Percentiles rank a stretch among this genome's conserved stretches.
These are phyloP conservation scores for Colletotrichum cereale DNA, from an alignment of 2,329 filamentous ascomycete genomes.

Conservation along the genomic window DNA sequence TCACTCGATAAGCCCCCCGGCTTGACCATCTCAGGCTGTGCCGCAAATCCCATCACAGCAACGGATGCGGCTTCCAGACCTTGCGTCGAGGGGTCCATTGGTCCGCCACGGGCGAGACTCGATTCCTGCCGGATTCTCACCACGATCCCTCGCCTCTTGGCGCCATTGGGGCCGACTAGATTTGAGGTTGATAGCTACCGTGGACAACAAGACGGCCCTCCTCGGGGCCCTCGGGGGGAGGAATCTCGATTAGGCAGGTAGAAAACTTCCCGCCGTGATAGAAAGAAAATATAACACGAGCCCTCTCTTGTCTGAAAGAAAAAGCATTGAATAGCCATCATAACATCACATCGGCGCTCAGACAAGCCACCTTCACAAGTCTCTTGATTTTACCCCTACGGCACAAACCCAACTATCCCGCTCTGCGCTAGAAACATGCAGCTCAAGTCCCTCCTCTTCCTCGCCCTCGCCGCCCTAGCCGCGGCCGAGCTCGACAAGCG, in stretches of 20 bases:
- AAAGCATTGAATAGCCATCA: not conserved
- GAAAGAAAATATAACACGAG: too few species aligned
- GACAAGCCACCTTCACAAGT: too few species aligned
- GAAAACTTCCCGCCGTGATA: not conserved
- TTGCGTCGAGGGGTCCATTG: not conserved
- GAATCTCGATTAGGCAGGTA: not conserved
- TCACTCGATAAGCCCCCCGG: not conserved
- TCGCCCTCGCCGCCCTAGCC: slow-evolving; percentile 6
- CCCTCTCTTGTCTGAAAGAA: too few species aligned
- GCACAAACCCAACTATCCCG: too few species aligned
- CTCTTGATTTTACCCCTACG: not conserved
- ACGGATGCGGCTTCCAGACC: too few species aligned
- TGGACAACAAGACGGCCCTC: not conserved
- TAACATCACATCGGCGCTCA: not conserved
- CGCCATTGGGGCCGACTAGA: not conserved
- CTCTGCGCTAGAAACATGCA: slow-evolving; percentile 6
- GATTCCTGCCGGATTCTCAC: not conserved
- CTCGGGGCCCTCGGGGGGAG: too few species aligned
- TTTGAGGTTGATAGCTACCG: not conserved
- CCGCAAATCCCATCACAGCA: not conserved
- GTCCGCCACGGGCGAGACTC: not conserved
- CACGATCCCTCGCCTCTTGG: slow-evolving; percentile 3
- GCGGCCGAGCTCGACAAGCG: slow-evolving; percentile 25
- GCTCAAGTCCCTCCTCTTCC: not conserved
- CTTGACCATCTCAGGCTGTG: not conserved